These are phyloP conservation scores for Ceratocystis papillata DNA, from an alignment of 2,329 filamentous ascomycete species.

Conservation along the genomic window DNA sequence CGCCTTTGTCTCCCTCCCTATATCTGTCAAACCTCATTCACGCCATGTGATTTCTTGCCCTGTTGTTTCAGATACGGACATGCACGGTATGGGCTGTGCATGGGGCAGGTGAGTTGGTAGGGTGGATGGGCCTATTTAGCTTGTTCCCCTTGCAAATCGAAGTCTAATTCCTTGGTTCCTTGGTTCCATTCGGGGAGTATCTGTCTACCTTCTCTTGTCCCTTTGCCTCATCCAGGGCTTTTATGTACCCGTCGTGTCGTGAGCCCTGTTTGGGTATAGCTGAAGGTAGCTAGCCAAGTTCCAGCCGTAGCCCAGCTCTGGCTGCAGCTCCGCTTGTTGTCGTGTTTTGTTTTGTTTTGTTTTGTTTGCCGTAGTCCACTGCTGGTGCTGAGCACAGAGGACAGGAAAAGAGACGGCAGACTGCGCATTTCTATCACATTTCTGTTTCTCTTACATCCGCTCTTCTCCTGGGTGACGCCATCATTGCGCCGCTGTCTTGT, in stretches of 20 bases:
- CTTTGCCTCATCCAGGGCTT: not conserved
- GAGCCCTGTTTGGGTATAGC: slow-evolving; percentile 8
- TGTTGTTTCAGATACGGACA: not conserved
- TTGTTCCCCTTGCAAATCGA: slow-evolving; percentile 1
- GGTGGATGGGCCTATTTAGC: not conserved
- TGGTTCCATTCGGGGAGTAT: no score
- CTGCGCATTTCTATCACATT: no score
- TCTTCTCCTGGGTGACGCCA: no score
- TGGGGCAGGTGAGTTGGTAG: not conserved
- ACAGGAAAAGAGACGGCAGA: no score
- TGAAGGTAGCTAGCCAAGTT: not conserved
- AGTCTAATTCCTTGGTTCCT: not conserved
- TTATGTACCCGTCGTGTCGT: not conserved
- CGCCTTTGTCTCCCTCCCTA: not conserved
- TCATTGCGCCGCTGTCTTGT: no score
- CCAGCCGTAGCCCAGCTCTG: not conserved
- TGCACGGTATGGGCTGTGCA: not conserved
- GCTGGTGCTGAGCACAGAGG: no score
- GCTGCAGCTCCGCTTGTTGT: no score
- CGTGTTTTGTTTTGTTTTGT: no score
- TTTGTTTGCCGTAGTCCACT: no score
- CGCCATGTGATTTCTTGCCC: not conserved
- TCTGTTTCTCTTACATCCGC: no score
- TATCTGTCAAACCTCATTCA: slow-evolving; percentile 6
- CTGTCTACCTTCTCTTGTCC: not conserved